Evolutionary conservation across 768 basidiomycete genomes (phyloP), one percentile per base, ranked within the genome.

Genomic region (Pisolithus tinctorius): DNA sequence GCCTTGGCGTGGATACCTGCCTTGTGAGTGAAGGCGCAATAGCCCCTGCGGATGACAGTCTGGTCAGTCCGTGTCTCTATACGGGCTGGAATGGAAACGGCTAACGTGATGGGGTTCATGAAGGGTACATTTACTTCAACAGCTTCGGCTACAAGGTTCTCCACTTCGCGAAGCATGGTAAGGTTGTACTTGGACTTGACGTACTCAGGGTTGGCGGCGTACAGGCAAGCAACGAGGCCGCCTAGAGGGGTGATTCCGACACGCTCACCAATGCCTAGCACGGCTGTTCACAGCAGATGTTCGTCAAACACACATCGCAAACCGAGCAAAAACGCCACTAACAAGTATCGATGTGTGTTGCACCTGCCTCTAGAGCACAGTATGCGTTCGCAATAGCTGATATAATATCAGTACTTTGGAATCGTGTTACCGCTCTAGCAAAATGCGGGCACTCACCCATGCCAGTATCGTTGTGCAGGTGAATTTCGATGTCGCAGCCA

Each of bases 1-100:
- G 96, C 96, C 80, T 99, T 99, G 74, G 96, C 96, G 71, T 99
- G 96, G 58, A 99, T 99, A 67, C 96, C 96, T 20, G 96, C 96
- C 85, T 99, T 98, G 84, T 98, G 96, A 26, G 96, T 99, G 77
- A 99, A 99, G 4, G 96, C 96, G 66, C 96, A 98, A 73, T 97
- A 99, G 14, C 96, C 96, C 50, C 94, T 97, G 57, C 3, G 34
- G 8, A 36, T 4, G 55, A 50, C 11, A 44, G 39, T 7, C 8
- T 5, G 20, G 27, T 47, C 4, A n/a, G n/a, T 42, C 25, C 40
- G 9, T 51, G 50, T 31, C 45, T 34, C 47, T 34, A 41, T 9
- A 6, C 17, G 10, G 9, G 39, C 42, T 4, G 45, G 4, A 14
- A 29, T 6, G 10, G 46, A 23, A 26, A 52, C n/a, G 42, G 34